phyloP scores from a whole-genome alignment of 768 basidiomycete genomes.

The Saitozyma sp. region DNA sequence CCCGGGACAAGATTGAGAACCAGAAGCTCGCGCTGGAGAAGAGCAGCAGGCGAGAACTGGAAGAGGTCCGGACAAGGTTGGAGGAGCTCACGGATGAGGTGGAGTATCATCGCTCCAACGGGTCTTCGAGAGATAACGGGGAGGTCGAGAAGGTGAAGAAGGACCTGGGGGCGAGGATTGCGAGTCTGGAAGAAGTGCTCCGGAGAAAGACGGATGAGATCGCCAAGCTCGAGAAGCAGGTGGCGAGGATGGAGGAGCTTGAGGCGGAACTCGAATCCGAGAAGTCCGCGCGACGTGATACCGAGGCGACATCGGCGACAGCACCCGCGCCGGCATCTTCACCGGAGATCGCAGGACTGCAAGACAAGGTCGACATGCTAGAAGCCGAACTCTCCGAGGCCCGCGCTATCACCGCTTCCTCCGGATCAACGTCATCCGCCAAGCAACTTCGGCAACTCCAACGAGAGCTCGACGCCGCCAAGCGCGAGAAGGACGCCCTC shows the following conservation, averaged over 20 bases:
- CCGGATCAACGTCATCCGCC: conserved; percentile 8
- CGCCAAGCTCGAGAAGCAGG: conserved; percentile 10
- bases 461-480: conserved; percentile 27
- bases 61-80: conserved; percentile 34
- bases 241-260: conserved; percentile 16
- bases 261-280: conserved; percentile 28
- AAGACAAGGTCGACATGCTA: conserved; percentile 9
- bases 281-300: conserved; percentile 1
- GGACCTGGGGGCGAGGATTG: conserved; percentile 22
- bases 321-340: not conserved
- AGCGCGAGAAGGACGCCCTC: conserved; percentile 31
- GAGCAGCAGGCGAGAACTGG: conserved; percentile 33
- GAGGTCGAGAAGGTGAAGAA: conserved; percentile 41
- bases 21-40: conserved; percentile 47
- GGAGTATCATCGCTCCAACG: conserved; percentile 28
- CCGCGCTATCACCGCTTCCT: not conserved
- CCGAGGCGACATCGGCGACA: not conserved
- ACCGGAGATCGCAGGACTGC: conserved; percentile 10
- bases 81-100: conserved; percentile 48
- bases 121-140: conserved; percentile 3
- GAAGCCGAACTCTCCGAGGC: conserved; percentile 22
- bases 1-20: conserved; percentile 48
- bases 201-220: conserved; percentile 19
- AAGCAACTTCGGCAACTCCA: conserved; percentile 18
- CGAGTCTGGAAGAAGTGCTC: conserved; percentile 27